Base-by-base conservation (phyloP, 2,329 filamentous ascomycete species). In the Arthrobotrys megalospora region DNA sequence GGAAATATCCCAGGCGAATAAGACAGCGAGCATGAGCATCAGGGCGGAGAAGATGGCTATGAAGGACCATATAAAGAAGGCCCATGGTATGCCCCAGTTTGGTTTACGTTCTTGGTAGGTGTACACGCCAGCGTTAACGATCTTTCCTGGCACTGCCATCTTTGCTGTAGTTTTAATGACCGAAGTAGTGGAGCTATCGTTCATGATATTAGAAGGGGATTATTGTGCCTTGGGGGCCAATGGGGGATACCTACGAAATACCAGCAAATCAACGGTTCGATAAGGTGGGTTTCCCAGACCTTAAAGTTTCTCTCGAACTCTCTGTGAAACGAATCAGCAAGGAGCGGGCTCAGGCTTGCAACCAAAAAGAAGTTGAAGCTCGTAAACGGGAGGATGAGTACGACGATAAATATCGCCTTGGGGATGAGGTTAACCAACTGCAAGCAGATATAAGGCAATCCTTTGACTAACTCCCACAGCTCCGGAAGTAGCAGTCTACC, bases 1-100 rank as follows among this genome's bases (percentile, higher is more conserved):
- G 0, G 73, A 77, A 34, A 71, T 50, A 43, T 77, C 50, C 73
- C 73, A 77, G 28, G 73, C 66, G 28, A 77, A 77, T n/a, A 66
- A 24, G 16, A 77, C 5, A 8, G 66, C 48, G 50, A 77, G n/a
- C 32, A 77, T 70, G 34, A 77, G 65, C 48, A 77, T 77, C n/a
- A 36, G 45, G n/a, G 50, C 6, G 12, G 32, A 34, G 24, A 77
- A 77, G 16, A 71, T 19, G 1, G 66, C 58, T 50, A 77, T 50
- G 4, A 64, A 28, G n/a, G 32, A 52, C 73, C 73, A 77, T 6
- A 77, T 41, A 16, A 71, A 50, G 24, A 66, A 77, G 1, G 66
- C 60, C 28, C 50, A 66, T 4, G 73, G 66, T 14, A 71, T 52
- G 5, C 66, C 48, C 6, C 50, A 16, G 10, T 12, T 38, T 6